Evolutionary conservation across 257 asterid species (phyloP), one percentile per base, ranked within the genome.

Genomic region (Forsythia viridissima): DNA sequence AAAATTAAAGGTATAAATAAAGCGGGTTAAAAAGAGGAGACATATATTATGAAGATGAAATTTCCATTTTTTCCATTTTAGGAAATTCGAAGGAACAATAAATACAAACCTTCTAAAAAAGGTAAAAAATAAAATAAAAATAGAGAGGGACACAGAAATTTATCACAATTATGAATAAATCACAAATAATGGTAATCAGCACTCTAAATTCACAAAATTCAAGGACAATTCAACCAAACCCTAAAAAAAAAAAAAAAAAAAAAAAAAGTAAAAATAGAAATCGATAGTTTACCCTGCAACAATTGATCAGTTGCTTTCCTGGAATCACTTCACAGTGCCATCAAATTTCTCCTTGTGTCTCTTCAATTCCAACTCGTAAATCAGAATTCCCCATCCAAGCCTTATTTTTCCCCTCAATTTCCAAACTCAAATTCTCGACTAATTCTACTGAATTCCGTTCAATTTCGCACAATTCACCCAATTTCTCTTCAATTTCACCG

Each of bases 291-390:
- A 30, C 72, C 69, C 39, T 24, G 71, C 80, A 48, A 59, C 75
- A 59, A 73, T 52, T 69, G 9, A 46, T 65, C 79, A 8, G 59
- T 80, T 73, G 76, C 38, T 63, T 77, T 72, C 78, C 84, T 82
- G 84, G 84, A 85, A 80, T 80, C 83, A 77, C 65, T 72, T 38
- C 68, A 57, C 67, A 55, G 55, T 70, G 77, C 80, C 69, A 61
- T 80, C 88, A 71, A 52, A 71, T 73, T 20, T 74, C 46, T 70
- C 82, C 82, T 30, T 4, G 70, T 30, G 8, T 24, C 39, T 63
- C 70, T 30, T 63, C 70, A 30, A 24, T 24, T 30, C 70, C 70
- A 11, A 63, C 39, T 30, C 39, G 16, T 63, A 30, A 21, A 21
- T 11, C 37, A 63, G 37, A 84, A 77, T 44, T 55, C 52, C 66